Conservation (phyloP, 192 early-diverging fungal species). For the Backusella westeae region DNA sequence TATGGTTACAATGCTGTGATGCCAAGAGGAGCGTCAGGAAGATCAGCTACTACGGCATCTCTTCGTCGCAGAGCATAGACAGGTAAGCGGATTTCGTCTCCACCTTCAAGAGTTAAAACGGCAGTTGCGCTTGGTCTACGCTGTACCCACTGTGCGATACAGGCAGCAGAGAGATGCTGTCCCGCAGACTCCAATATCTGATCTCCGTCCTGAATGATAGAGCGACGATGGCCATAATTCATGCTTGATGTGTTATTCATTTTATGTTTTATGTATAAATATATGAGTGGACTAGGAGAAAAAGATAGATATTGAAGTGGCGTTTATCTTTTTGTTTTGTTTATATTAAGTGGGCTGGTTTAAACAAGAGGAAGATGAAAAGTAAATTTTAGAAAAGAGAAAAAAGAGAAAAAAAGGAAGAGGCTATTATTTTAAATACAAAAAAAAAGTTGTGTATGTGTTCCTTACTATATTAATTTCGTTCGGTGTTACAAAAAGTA, state of each 20-base stretch:
- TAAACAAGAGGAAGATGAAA: background rate
- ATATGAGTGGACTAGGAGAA: background rate
- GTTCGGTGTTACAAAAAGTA: background rate
- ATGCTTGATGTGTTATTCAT: slow-evolving; percentile 1
- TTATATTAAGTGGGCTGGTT: background rate
- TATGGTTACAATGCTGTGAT: slow-evolving; percentile 7
- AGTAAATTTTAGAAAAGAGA: background rate
- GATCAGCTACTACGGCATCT: slow-evolving; percentile 29
- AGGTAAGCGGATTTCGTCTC: slow-evolving; percentile 21
- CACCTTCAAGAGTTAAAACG: slow-evolving; percentile 16
- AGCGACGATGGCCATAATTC: slow-evolving; percentile 7
- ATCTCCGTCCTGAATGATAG: slow-evolving; percentile 11
- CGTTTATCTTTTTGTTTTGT: background rate
- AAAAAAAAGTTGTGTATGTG: background rate
- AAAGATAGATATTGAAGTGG: background rate
- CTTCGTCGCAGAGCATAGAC: slow-evolving; percentile 29
- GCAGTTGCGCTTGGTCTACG: slow-evolving; percentile 17
- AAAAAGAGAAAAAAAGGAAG: background rate
- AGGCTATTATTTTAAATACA: background rate
- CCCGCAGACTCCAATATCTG: slow-evolving; percentile 12
- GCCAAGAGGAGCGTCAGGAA: slow-evolving; percentile 26
- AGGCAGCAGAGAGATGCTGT: slow-evolving; percentile 14
- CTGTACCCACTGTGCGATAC: slow-evolving; percentile 19
- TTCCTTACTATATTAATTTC: background rate
- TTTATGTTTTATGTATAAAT: background rate